Evolutionary conservation across 2,329 filamentous ascomycete species (phyloP), one percentile per base, ranked within the genome.

Genomic region (Pyrenochaeta sp.): DNA sequence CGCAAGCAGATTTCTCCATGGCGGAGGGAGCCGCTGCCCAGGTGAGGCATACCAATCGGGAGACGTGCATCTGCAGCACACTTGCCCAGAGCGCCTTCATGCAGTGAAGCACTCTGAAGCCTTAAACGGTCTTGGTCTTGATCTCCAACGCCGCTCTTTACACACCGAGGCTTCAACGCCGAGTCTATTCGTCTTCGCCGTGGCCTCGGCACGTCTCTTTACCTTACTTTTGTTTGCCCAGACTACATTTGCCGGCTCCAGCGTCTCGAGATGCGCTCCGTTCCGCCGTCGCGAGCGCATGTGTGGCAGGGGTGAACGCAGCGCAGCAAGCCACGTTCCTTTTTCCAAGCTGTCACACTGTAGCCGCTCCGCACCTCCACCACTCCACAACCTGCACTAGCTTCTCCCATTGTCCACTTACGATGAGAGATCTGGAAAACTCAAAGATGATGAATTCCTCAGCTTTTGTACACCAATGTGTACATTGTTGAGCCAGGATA

Each of bases 101-200:
- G 45, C 26, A n/a, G 44, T 46, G 46, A 50, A 45, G 38, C 42
- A 46, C 37, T 39, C 14, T 45, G 37, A 35, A 49, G 41, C 29
- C 32, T 28, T 22, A 13, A 37, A 18, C 29, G 20, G 29, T 29
- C 40, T 44, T 48, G 36, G 35, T 38, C 4, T 21, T 27, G 3
- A 29, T 41, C 38, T 35, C 17, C 23, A 29, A 6, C 21, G 6
- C 14, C 32, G 8, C 32, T 35, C 40, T 15, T 27, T 37, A 7
- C 19, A 24, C 18, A 14, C 20, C 24, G 15, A 30, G 19, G 6
- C 19, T 13, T 31, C 31, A 26, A 32, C 13, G 30, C 30, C 18
- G 18, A 17, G 18, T 21, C 14, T 21, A 1, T 11, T 32, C 31
- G 26, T 21, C 32, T 15, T 32, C 15, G 28, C 32, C 37, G 32